These are phyloP conservation scores for Microsporum audouinii DNA, from an alignment of 2,329 filamentous ascomycete species.

Conservation along the genomic window DNA sequence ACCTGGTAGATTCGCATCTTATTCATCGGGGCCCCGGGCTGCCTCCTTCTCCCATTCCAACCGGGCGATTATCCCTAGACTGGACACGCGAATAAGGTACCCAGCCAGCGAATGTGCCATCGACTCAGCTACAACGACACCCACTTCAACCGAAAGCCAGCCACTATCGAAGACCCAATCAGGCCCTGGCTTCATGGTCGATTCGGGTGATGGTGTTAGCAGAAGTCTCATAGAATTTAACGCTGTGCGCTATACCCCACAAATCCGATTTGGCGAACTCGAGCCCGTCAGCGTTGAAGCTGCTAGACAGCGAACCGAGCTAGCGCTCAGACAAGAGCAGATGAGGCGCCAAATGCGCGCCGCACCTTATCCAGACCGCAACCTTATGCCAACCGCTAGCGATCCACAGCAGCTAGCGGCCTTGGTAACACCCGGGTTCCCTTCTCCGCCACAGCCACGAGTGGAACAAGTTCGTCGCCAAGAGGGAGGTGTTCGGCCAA, in stretches of 20 bases:
- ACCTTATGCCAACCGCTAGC: slow-evolving; percentile 18
- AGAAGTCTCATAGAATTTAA: slow-evolving; percentile 13
- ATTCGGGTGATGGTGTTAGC: slow-evolving; percentile 14
- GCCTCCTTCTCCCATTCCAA: slow-evolving; percentile 5
- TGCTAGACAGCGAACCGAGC: slow-evolving; percentile 13
- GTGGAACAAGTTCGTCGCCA: slow-evolving; percentile 3
- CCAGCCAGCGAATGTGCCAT: slow-evolving; percentile 7
- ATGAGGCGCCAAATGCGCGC: slow-evolving; percentile 3
- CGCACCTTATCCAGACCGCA: slow-evolving; percentile 17
- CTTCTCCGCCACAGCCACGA: neutral
- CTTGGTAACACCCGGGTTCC: neutral
- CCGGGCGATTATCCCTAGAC: neutral
- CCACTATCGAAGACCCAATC: slow-evolving; percentile 17
- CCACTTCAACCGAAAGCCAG: slow-evolving; percentile 9
- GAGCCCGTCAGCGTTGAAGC: slow-evolving; percentile 17
- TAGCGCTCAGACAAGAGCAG: slow-evolving; percentile 2
- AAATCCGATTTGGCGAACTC: slow-evolving; percentile 19
- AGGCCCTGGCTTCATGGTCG: slow-evolving; percentile 20
- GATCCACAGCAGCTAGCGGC: slow-evolving; percentile 10
- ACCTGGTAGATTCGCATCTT: slow-evolving; percentile 8
- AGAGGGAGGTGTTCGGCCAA: neutral
- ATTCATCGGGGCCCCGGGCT: neutral
- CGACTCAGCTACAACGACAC: slow-evolving; percentile 9
- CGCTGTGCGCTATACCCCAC: slow-evolving; percentile 8
- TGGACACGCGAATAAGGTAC: slow-evolving; percentile 7